Base-by-base conservation (phyloP, 2,329 filamentous ascomycete genomes). In the Epichloe aotearoae region DNA sequence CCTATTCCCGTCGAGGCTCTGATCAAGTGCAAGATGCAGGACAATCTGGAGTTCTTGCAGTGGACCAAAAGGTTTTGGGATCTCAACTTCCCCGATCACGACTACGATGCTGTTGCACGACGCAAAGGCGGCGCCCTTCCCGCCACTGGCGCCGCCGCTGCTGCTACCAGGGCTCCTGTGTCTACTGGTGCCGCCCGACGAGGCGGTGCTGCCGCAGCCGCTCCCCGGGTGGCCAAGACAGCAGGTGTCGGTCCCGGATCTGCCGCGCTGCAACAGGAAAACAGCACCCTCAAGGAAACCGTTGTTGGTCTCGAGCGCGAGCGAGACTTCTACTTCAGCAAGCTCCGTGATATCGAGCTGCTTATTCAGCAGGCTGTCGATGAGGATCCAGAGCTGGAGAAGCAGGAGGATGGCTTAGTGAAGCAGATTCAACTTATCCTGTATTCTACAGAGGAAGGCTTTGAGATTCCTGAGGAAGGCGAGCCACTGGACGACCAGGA, bases 1-100 rank as follows among this genome's bases (percentile, higher is more conserved):
- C 84, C 86, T 30, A 83, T 98, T 60, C 88, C 88, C 53, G 88
- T 97, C 66, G 82, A 95, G 68, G 75, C 79, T 52, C 82, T 98
- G 53, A 81, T 93, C 62, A 98, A 97, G 71, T 98, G 93, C 77
- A 96, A 95, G 76, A 98, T 98, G 91, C 93, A 98, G 77, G 93
- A 98, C 70, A 98, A 98, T 74, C 86, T 98, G 61, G 93, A 97
- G 66, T 98, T 98, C 68, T 76, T 98, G 54, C 93, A 98, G 73
- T 98, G 89, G 86, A 84, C 84, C 53, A 98, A 98, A 79, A 77
- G 79, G 60, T 96, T 89, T 74, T 98, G 93, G 93, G 93, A 98
- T 64, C 88, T 96, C 66, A 89, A 96, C 76, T 98, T 88, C 71
- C 93, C 93, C 7, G 93, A 93, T 53, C 89, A 93, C 62, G 93